These are phyloP conservation scores for Ustilago hordei DNA, from an alignment of 1,284 basidiomycete genomes.

Conservation along the genomic window DNA sequence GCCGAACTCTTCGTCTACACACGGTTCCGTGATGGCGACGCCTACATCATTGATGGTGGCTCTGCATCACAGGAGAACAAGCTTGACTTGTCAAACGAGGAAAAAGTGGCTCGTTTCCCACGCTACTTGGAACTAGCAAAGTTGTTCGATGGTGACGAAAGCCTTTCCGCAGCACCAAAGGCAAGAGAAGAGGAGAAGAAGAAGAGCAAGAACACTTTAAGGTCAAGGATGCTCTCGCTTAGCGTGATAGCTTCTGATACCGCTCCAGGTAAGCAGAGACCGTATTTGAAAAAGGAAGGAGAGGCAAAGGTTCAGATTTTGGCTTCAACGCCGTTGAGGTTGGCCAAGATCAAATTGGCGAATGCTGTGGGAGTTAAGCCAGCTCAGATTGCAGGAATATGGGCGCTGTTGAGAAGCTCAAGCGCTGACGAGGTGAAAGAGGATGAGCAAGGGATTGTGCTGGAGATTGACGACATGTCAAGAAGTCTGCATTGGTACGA, in stretches of 20 bases:
- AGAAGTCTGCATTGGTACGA: slow-evolving; percentile 52
- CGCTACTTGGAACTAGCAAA: slow-evolving; percentile 31
- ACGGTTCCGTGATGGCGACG: slow-evolving; percentile 28
- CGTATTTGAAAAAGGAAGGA: neutral
- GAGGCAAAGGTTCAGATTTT: slow-evolving; percentile 24
- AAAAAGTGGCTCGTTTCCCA: slow-evolving; percentile 24
- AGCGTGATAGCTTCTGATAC: slow-evolving; percentile 8
- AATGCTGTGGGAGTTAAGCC: slow-evolving; percentile 23
- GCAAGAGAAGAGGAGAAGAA: neutral
- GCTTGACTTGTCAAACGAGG: neutral
- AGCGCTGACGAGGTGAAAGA: neutral
- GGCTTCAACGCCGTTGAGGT: slow-evolving; percentile 49
- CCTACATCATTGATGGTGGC: slow-evolving; percentile 27
- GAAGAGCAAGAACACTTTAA: slow-evolving; percentile 20
- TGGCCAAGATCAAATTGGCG: slow-evolving; percentile 45
- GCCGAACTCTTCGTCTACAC: slow-evolving; percentile 77
- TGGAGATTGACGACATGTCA: slow-evolving; percentile 46
- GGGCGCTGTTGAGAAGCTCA: slow-evolving; percentile 40
- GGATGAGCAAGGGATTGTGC: slow-evolving; percentile 31
- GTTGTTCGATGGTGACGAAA: slow-evolving; percentile 25
- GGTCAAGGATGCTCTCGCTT: slow-evolving; percentile 39
- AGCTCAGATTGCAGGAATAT: slow-evolving; percentile 28
- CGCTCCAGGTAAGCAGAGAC: neutral
- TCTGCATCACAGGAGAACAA: neutral
- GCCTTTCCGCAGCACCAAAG: neutral